A percentile compares a stretch with the other conserved stretches of the same genome.
Conservation (phyloP, 2,329 filamentous ascomycete species). For the Tricladium varicosporioides region DNA sequence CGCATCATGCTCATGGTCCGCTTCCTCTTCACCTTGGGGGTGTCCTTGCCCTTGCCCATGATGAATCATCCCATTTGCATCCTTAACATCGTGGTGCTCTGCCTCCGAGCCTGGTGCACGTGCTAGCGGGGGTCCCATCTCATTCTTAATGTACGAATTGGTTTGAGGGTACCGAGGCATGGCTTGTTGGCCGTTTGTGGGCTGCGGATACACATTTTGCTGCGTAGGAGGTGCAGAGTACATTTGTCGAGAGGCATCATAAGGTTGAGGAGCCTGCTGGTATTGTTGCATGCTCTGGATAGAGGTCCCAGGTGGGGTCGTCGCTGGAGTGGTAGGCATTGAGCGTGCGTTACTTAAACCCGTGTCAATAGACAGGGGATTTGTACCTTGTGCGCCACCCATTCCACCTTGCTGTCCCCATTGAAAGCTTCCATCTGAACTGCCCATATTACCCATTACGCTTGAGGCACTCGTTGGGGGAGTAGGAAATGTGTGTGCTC, state of each 20-base stretch:
- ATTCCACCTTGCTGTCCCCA: conserved; percentile 66
- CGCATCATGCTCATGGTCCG: conserved; percentile 72
- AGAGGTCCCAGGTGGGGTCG: conserved; percentile 77
- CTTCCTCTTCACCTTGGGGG: conserved; percentile 60
- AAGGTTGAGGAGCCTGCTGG: conserved; percentile 62
- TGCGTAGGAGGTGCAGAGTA: conserved; percentile 69
- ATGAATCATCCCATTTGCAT: conserved; percentile 65
- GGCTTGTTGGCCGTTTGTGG: conserved; percentile 58
- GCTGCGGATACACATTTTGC: conserved; percentile 68
- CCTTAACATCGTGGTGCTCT: conserved; percentile 60
- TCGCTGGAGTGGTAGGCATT: conserved; percentile 87
- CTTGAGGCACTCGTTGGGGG: conserved; percentile 91
- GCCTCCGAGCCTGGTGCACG: conserved; percentile 57
- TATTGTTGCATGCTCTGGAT: conserved; percentile 81
- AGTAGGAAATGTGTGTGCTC: conserved; percentile 90
- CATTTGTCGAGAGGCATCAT: conserved; percentile 75
- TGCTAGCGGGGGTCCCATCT: conserved; percentile 80
- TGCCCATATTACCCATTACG: conserved; percentile 70
- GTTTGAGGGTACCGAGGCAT: conserved; percentile 65
- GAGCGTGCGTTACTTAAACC: conserved; percentile 75
- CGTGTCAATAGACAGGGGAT: conserved; percentile 79
- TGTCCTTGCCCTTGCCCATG: conserved; percentile 54
- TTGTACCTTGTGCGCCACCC: conserved; percentile 58
- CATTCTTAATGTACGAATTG: conserved; percentile 72
- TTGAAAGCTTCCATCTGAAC: conserved; percentile 72